Percentiles rank a stretch among this genome's conserved stretches.
These are phyloP conservation scores for Colletotrichum sp. DNA, from an alignment of 2,329 filamentous ascomycete species.

Conservation along the genomic window DNA sequence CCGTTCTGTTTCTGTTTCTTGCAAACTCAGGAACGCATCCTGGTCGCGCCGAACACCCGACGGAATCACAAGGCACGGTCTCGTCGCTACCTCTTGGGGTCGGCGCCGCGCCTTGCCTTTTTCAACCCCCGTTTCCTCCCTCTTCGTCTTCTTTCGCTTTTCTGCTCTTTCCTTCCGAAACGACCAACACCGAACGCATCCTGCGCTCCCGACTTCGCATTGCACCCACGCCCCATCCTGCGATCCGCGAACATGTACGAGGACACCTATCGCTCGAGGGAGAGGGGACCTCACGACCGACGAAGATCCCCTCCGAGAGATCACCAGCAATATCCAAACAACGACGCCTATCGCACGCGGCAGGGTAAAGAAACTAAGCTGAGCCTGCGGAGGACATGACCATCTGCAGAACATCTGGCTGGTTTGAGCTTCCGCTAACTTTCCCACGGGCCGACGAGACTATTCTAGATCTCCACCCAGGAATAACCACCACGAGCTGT, in stretches of 20 bases:
- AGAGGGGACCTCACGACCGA: constrained; percentile 22
- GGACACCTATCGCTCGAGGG: constrained; percentile 9
- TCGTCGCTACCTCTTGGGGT: not conserved
- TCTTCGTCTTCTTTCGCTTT: not conserved
- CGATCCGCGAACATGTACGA: constrained; percentile 18
- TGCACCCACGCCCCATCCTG: not conserved
- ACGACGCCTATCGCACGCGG: constrained; percentile 51
- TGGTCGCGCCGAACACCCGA: not conserved
- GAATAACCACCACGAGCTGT: constrained; percentile 32
- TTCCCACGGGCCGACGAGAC: constrained; percentile 48
- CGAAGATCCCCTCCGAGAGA: constrained; percentile 22
- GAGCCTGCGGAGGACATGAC: constrained; percentile 24
- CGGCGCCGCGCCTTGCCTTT: not conserved
- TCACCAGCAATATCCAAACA: constrained; percentile 27
- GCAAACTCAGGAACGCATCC: not conserved
- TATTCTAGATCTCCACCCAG: constrained; percentile 48
- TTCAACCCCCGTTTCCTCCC: not conserved
- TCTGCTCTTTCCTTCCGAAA: not conserved
- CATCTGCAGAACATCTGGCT: constrained; percentile 23
- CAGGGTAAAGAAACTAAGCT: constrained; percentile 49
- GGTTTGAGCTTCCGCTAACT: constrained; percentile 48
- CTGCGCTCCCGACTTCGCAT: not conserved
- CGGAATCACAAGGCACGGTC: constrained; percentile 11
- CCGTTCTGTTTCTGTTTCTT: not conserved
- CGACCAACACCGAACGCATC: not conserved